Evolutionary conservation across 352 stramenopile species (phyloP).

Genomic region (Elongisporangium anandrum): DNA sequence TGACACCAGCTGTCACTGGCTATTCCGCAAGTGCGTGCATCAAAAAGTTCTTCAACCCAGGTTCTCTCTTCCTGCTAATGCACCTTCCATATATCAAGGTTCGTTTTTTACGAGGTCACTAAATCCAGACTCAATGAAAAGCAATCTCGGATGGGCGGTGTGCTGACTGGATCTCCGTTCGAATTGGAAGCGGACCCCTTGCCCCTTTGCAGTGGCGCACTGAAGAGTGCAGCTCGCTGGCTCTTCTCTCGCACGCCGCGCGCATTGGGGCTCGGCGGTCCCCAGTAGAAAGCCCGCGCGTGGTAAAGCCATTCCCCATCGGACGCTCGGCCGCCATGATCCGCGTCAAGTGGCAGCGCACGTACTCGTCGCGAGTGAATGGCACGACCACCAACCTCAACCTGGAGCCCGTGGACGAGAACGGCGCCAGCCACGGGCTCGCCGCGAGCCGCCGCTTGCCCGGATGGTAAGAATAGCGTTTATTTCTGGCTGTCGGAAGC

Average conservation of each 20-base stretch:
- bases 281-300: background rate
- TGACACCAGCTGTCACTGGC: background rate
- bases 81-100: background rate
- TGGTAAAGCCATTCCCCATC: background rate
- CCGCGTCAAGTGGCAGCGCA: slow-evolving; percentile 69
- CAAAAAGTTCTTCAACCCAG: background rate
- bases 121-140: background rate
- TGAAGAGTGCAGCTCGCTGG: background rate
- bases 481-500: slow-evolving; percentile 3
- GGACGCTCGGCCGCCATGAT: slow-evolving; percentile 33
- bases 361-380: slow-evolving; percentile 40
- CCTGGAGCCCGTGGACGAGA: slow-evolving; percentile 11
- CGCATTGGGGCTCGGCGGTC: background rate
- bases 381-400: slow-evolving; percentile 23
- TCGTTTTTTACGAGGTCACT: background rate
- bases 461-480: slow-evolving; percentile 1
- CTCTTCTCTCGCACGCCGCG: background rate
- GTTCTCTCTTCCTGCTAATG: background rate
- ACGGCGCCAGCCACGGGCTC: background rate
- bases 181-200: background rate
- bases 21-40: background rate
- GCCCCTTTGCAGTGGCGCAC: background rate
- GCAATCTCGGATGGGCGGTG: background rate
- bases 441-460: slow-evolving; percentile 13
- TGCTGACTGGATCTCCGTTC: background rate